Evolutionary conservation across 306 rosid species (phyloP), one percentile per base, ranked within the genome.

Genomic region (Vigna reflexopilosa): DNA sequence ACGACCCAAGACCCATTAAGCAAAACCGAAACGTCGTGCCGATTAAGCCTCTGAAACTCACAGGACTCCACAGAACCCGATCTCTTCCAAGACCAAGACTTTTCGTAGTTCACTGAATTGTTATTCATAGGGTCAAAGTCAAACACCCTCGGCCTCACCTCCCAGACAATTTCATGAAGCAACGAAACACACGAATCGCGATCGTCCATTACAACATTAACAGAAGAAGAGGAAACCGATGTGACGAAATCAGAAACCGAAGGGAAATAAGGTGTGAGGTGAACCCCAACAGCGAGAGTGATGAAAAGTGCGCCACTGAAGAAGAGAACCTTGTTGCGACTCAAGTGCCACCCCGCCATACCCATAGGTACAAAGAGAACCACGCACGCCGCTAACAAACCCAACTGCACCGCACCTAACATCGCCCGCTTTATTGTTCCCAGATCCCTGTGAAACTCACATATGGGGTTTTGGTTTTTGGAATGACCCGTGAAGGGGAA

Each of bases 281-380:
- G 98, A 76, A 94, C 97, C 55, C 96, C 97, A 67, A 94, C 88
- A 13, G 98, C 98, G 59, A 94, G 98, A 2, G 97, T 85, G 73
- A 94, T 92, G 84, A 94, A 94, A 48, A 94, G 96, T 32, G 96
- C 94, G 4, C 97, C 97, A 78, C 97, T 83, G 86, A 94, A 94
- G 79, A 94, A 94, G 50, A 94, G 93, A 83, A 92, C 89, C 71
- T 94, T 94, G 88, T 94, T 94, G 56, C 98, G 96, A 82, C 98
- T 92, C 73, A 92, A 86, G 72, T 94, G 98, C 90, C 92, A 94
- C 12, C 98, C 97, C 6, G 98, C 98, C 97, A 94, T 92, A 42
- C 86, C 97, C 98, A 94, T 94, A 20, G 98, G 98, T 28, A 94
- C 98, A 77, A 94, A 84, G 17, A 94, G 83, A 59, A 94, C 98